A percentile compares a stretch with the other conserved stretches of the same genome.
These are phyloP conservation scores for Aulographum hederae DNA, from an alignment of 2,329 filamentous ascomycete genomes.

Conservation along the genomic window DNA sequence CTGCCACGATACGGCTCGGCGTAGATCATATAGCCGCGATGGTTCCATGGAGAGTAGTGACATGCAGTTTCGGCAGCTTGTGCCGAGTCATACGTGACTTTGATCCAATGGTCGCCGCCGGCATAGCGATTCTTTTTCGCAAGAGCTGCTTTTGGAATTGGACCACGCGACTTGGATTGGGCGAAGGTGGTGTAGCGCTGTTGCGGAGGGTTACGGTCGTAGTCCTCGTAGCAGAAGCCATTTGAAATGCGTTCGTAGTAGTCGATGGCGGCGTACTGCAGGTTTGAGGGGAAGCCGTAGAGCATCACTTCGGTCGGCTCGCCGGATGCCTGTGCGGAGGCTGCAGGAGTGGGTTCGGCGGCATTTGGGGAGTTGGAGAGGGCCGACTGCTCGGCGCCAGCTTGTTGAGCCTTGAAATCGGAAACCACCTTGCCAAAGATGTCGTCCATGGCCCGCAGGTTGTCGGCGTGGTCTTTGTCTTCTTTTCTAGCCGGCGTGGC, in stretches of 20 bases:
- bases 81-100: constrained; percentile 31
- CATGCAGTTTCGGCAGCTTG: constrained; percentile 29
- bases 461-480: constrained; percentile 28
- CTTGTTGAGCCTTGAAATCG: too few relatives aligned
- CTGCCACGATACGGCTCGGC: constrained; percentile 28
- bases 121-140: constrained; percentile 64
- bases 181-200: constrained; percentile 46
- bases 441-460: constrained; percentile 25
- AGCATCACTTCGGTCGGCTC: constrained; percentile 64
- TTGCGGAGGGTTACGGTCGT: constrained; percentile 65
- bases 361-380: constrained; percentile 7
- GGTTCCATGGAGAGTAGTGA: constrained; percentile 25
- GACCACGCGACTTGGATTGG: too few relatives aligned
- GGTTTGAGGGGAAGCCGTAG: constrained; percentile 56
- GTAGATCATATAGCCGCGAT: constrained; percentile 28
- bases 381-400: too few relatives aligned
- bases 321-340: constrained; percentile 21
- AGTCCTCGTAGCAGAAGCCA: constrained; percentile 81
- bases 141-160: constrained; percentile 40
- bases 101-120: constrained; percentile 80
- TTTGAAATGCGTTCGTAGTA: constrained; percentile 71
- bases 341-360: constrained; percentile 12
- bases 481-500: constrained; percentile 39
- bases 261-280: constrained; percentile 67
- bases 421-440: constrained; percentile 26